These are phyloP conservation scores for Akanthomyces lecanii DNA, from an alignment of 2,329 filamentous ascomycete genomes.

Conservation along the genomic window DNA sequence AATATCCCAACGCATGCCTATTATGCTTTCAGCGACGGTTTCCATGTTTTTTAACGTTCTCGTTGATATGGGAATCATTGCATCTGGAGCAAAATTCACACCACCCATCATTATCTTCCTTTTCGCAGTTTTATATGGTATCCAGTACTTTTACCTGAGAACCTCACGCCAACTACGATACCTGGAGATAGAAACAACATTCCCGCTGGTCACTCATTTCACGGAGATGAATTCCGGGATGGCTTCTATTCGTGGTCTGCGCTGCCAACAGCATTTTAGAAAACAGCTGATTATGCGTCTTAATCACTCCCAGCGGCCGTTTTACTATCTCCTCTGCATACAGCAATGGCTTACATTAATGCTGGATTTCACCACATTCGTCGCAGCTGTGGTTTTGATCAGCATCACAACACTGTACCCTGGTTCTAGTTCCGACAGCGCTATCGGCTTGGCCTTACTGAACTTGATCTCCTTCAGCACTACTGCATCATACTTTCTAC, in stretches of 20 bases:
- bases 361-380: slow-evolving; percentile 43
- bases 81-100: slow-evolving; percentile 26
- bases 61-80: slow-evolving; percentile 21
- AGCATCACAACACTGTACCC: slow-evolving; percentile 33
- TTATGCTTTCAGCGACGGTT: background rate
- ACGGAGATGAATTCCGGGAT: slow-evolving; percentile 43
- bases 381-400: slow-evolving; percentile 41
- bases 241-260: slow-evolving; percentile 48
- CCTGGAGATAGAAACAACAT: slow-evolving; percentile 33
- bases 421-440: background rate
- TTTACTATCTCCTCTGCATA: slow-evolving; percentile 49
- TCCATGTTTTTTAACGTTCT: background rate
- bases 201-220: slow-evolving; percentile 32
- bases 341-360: slow-evolving; percentile 52
- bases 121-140: slow-evolving; percentile 23
- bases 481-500: background rate
- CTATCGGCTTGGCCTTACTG: slow-evolving; percentile 19
- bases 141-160: slow-evolving; percentile 31
- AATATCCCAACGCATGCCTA: background rate
- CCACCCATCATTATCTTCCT: slow-evolving; percentile 26
- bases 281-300: slow-evolving; percentile 42
- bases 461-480: slow-evolving; percentile 25
- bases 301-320: slow-evolving; percentile 48
- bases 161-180: slow-evolving; percentile 35
- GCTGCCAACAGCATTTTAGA: slow-evolving; percentile 42